phyloP scores from a whole-genome alignment of 768 basidiomycete genomes.

The Coprinopsis strossmayeri region DNA sequence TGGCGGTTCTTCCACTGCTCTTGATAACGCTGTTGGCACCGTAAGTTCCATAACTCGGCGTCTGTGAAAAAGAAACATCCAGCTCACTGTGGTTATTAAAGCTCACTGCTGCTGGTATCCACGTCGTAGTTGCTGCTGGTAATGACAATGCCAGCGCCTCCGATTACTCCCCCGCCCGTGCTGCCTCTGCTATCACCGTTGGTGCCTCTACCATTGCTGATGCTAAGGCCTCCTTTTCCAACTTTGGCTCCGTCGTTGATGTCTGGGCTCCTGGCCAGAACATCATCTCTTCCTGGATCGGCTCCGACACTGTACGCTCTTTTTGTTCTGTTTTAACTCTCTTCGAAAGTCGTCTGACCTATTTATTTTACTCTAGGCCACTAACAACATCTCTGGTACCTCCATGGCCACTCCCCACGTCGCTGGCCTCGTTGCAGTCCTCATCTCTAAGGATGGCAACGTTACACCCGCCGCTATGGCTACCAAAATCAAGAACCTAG shows the following conservation, averaged over 20 bases:
- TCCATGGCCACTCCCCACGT: slow-evolving; percentile 31
- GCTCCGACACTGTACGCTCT: slow-evolving; percentile 16
- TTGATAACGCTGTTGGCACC: slow-evolving; percentile 25
- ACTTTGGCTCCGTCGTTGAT: slow-evolving; percentile 28
- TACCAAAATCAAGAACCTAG: slow-evolving; percentile 19
- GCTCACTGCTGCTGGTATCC: slow-evolving; percentile 21
- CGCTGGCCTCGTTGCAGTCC: slow-evolving; percentile 31
- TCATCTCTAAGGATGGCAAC: slow-evolving; percentile 26
- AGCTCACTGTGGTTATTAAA: neutral
- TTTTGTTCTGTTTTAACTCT: neutral
- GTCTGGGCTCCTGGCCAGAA: slow-evolving; percentile 27
- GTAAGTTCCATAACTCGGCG: slow-evolving; percentile 2
- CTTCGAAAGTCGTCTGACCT: neutral
- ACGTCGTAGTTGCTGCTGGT: slow-evolving; percentile 26
- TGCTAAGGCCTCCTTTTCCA: slow-evolving; percentile 26
- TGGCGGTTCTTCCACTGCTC: slow-evolving; percentile 17
- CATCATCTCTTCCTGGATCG: slow-evolving; percentile 20
- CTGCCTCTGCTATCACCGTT: slow-evolving; percentile 25
- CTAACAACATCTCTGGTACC: slow-evolving; percentile 19
- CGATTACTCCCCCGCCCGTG: slow-evolving; percentile 25
- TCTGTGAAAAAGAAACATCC: neutral
- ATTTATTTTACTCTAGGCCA: slow-evolving; percentile 14
- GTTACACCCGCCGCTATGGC: slow-evolving; percentile 25
- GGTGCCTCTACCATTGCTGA: slow-evolving; percentile 26
- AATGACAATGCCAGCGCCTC: slow-evolving; percentile 23